A percentile compares a stretch with the other conserved stretches of the same genome.
Evolutionary conservation across 139 green algal genomes (phyloP).

Genomic region (Auxenochlorella protothecoides): DNA sequence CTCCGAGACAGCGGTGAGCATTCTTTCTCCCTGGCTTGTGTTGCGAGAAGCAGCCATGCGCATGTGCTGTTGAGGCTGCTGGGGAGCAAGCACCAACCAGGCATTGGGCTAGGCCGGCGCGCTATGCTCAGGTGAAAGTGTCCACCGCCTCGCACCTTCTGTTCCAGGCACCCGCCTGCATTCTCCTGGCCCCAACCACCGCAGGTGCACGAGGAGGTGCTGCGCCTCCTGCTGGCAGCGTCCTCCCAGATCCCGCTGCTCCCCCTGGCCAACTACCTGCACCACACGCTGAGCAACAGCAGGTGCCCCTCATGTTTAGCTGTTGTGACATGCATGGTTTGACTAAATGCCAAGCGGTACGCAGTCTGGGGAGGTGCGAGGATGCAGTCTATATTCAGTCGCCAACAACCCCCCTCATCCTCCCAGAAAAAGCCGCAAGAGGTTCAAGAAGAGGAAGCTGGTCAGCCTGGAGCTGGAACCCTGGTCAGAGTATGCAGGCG

Average conservation of each 20-base stretch:
- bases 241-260: conserved; percentile 22
- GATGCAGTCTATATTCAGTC: background rate
- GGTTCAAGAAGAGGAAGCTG: conserved; percentile 23
- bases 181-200: background rate
- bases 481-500: background rate
- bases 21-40: background rate
- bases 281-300: conserved; percentile 27
- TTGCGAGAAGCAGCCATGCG: no score
- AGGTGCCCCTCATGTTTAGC: background rate
- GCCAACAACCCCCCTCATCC: background rate
- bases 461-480: background rate
- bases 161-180: background rate
- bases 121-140: no score
- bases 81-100: no score
- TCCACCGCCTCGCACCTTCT: background rate
- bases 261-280: conserved; percentile 39
- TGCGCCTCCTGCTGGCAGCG: conserved; percentile 55
- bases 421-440: conserved; percentile 15
- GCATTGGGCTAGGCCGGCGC: no score
- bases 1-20: conserved; percentile 41
- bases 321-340: background rate
- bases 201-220: conserved; percentile 63
- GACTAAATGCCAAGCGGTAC: background rate
- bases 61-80: no score
- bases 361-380: background rate